Base-by-base conservation (phyloP, 345 rosid genomes). In the Melaleuca quinquenervia region DNA sequence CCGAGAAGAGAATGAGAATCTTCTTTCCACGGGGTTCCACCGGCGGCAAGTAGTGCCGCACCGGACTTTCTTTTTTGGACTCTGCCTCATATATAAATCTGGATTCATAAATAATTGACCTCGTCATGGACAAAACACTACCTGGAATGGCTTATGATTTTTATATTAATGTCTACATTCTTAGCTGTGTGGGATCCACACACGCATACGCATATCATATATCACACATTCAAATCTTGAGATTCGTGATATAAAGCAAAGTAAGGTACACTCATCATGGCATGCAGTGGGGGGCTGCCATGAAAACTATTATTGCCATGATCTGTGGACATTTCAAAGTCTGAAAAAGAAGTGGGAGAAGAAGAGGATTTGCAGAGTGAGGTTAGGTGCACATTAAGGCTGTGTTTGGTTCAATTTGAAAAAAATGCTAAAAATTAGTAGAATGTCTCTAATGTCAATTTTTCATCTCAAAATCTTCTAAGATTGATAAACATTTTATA, bases 11-110 rank as follows among this genome's bases (percentile, higher is more conserved):
- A 87, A 82, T 86, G 90, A 89, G 91, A 91, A 87, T 86, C 88
- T 87, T 78, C 88, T 85, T 83, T 87, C 82, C 53, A 83, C 16
- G 70, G 53, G 87, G 86, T 62, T 84, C 82, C 85, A 84, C 82
- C 89, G 90, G 88, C 89, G 87, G 90, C 89, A 60, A 82, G 85
- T 78, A 75, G 87, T 82, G 90, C 90, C 89, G 86, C 50, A 53
- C 41, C 44, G 45, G 54, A 27, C 22, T 82, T 22, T 13, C 12
- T n/a, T 7, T 70, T 70, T 41, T 5, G 80, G 80, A 70, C 48
- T 70, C 18, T 70, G 44, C 13, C 80, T 70, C 80, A 5, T 36
- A 76, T 85, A 84, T 84, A 84, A 58, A 56, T 56, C 18, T 48
- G 49, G 49, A 21, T 36, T 44, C 55, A 29, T 44, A 74, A 75